Conservation (phyloP, 768 basidiomycete genomes). For the Polyporus arcularius region DNA sequence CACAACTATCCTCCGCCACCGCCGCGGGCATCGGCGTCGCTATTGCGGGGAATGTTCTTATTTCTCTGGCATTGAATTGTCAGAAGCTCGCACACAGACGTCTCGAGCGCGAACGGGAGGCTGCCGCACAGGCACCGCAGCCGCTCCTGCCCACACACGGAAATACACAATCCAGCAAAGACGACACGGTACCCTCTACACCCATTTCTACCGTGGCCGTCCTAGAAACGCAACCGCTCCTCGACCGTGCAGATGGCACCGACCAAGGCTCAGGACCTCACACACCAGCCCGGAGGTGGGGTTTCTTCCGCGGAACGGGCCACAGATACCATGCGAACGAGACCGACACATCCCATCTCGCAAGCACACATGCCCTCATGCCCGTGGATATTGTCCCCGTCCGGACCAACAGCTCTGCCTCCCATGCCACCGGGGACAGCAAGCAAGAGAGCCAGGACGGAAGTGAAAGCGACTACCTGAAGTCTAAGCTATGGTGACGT, state of each 20-base stretch:
- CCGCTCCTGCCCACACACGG: constrained; percentile 3
- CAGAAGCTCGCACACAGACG: constrained; percentile 90
- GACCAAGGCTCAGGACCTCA: neutral
- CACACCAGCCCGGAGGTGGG: constrained; percentile 6
- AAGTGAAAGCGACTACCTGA: constrained; percentile 76
- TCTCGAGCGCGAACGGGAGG: constrained; percentile 43
- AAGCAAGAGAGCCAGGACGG: constrained; percentile 30
- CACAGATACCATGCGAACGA: constrained; percentile 4
- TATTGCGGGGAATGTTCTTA: constrained; percentile 82
- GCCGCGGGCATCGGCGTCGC: constrained; percentile 82
- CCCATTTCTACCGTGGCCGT: constrained; percentile 9
- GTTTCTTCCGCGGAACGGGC: constrained; percentile 12
- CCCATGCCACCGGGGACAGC: neutral
- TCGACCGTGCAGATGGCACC: constrained; percentile 1
- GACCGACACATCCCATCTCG: constrained; percentile 17
- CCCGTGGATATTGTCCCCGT: constrained; percentile 19
- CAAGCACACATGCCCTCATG: constrained; percentile 20
- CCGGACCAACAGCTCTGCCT: neutral
- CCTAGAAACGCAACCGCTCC: constrained; percentile 22
- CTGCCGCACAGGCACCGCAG: constrained; percentile 7
- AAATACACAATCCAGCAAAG: neutral
- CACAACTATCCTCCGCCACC: constrained; percentile 55
- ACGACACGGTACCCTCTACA: neutral
- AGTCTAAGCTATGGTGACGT: constrained; percentile 79
- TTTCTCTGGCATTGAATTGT: constrained; percentile 87